phyloP scores from a whole-genome alignment of 2,329 filamentous ascomycete genomes.

The Fusarium sp. region DNA sequence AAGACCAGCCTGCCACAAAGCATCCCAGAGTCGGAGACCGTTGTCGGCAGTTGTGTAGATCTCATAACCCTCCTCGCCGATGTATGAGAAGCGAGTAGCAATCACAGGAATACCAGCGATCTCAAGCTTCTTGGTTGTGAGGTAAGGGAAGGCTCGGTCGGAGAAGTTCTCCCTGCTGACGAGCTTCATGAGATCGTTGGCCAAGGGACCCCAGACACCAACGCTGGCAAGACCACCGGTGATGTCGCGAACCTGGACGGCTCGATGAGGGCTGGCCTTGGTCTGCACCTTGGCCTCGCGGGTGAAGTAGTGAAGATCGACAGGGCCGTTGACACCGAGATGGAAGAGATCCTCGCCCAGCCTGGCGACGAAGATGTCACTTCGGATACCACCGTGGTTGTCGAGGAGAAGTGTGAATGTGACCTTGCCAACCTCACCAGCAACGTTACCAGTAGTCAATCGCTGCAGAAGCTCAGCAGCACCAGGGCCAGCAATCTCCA shows the following conservation, averaged over 20 bases:
- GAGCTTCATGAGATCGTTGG: conserved; percentile 61
- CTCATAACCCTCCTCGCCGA: conserved; percentile 72
- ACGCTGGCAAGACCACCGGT: conserved; percentile 70
- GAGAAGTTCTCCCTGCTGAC: conserved; percentile 60
- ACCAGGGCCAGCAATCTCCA: conserved; percentile 69
- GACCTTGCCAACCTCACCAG: conserved; percentile 59
- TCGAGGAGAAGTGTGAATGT: conserved; percentile 69
- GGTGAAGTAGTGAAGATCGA: conserved; percentile 64
- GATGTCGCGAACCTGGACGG: conserved; percentile 66
- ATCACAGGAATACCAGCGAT: conserved; percentile 68
- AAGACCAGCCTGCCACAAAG: conserved; percentile 65
- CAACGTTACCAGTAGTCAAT: conserved; percentile 62
- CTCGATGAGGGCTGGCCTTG: conserved; percentile 53
- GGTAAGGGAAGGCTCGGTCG: conserved; percentile 60
- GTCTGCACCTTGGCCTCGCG: conserved; percentile 63
- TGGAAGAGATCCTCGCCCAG: conserved; percentile 63
- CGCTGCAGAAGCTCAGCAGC: conserved; percentile 65
- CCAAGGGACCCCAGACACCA: conserved; percentile 70
- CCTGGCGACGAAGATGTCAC: conserved; percentile 67
- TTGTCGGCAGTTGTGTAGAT: conserved; percentile 69
- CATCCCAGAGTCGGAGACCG: conserved; percentile 69
- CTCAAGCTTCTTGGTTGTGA: conserved; percentile 59
- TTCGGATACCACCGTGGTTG: conserved; percentile 62
- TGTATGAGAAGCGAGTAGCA: conserved; percentile 66
- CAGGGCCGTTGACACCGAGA: conserved; percentile 65